Percentiles rank a stretch among this genome's conserved stretches.
These are phyloP conservation scores for Rhizopus stolonifer DNA, from an alignment of 371 early-diverging fungal species.

Conservation along the genomic window DNA sequence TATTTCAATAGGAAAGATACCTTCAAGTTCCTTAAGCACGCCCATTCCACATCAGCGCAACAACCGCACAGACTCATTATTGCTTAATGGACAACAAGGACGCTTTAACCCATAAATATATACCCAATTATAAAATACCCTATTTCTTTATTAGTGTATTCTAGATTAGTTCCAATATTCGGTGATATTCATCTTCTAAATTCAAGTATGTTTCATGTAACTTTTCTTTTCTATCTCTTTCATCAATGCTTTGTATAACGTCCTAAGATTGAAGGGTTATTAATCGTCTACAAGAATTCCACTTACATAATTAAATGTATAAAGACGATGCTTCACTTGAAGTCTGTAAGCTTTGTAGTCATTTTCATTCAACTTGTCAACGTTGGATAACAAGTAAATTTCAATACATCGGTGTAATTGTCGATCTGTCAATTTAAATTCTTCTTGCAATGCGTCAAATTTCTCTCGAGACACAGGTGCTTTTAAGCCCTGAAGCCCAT, in stretches of 20 bases:
- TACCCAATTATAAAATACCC: background rate
- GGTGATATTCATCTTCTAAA: slow-evolving; percentile 79
- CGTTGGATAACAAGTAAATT: slow-evolving; percentile 62
- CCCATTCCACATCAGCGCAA: slow-evolving; percentile 15
- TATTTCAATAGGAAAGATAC: slow-evolving; percentile 19
- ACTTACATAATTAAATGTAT: slow-evolving; percentile 69
- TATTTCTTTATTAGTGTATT: slow-evolving; percentile 1
- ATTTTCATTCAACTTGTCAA: slow-evolving; percentile 53
- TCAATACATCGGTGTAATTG: slow-evolving; percentile 82
- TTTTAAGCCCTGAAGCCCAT: slow-evolving; percentile 59
- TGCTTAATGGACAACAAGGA: background rate
- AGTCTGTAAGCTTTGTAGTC: slow-evolving; percentile 65
- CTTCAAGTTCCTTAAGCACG: slow-evolving; percentile 23
- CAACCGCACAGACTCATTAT: background rate
- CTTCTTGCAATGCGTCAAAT: slow-evolving; percentile 44
- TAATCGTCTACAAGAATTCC: background rate
- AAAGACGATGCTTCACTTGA: slow-evolving; percentile 82
- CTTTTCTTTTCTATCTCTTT: slow-evolving; percentile 65
- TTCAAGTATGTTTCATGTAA: slow-evolving; percentile 72
- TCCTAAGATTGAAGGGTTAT: slow-evolving; percentile 41
- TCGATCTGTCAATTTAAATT: slow-evolving; percentile 67
- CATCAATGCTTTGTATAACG: slow-evolving; percentile 61
- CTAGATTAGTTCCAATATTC: slow-evolving; percentile 54
- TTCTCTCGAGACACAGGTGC: slow-evolving; percentile 55
- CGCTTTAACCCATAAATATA: slow-evolving; percentile 4